Conservation (phyloP, 1,284 basidiomycete genomes). For the Sutorius eximius region DNA sequence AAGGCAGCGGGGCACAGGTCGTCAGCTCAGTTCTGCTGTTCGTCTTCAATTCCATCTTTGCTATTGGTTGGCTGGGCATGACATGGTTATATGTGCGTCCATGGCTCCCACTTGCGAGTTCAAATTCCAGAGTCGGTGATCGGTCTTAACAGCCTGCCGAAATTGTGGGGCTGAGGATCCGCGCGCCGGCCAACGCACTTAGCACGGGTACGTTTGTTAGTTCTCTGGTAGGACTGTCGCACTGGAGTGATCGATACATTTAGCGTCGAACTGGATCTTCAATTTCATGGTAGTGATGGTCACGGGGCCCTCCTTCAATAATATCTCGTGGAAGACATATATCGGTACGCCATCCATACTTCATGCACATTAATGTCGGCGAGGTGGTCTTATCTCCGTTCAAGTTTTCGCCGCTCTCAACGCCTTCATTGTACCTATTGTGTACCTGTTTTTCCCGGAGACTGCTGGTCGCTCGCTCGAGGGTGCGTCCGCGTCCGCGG, state of each 20-base stretch:
- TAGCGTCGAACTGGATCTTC: slow-evolving; percentile 59
- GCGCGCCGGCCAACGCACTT: slow-evolving; percentile 68
- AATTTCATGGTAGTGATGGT: slow-evolving; percentile 70
- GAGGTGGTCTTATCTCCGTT: neutral
- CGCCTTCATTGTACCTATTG: slow-evolving; percentile 57
- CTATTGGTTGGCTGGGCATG: slow-evolving; percentile 48
- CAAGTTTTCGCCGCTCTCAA: slow-evolving; percentile 62
- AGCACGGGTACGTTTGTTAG: slow-evolving; percentile 41
- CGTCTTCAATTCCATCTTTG: slow-evolving; percentile 36
- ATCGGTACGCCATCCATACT: slow-evolving; percentile 41
- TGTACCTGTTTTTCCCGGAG: slow-evolving; percentile 70
- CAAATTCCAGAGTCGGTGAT: neutral
- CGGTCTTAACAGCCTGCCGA: slow-evolving; percentile 52
- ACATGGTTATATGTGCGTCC: slow-evolving; percentile 62
- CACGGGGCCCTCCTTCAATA: slow-evolving; percentile 63
- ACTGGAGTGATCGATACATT: neutral
- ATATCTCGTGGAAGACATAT: slow-evolving; percentile 63
- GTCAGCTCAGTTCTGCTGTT: slow-evolving; percentile 45
- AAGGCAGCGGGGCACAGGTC: slow-evolving; percentile 42
- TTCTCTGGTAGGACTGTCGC: neutral
- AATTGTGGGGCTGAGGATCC: slow-evolving; percentile 59
- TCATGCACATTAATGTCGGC: neutral
- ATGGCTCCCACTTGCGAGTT: neutral
- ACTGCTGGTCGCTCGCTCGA: slow-evolving; percentile 63
- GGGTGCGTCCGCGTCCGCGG: slow-evolving; percentile 35